phyloP scores from a whole-genome alignment of 2,329 filamentous ascomycete species.

The Pestalotiopsis sp. region DNA sequence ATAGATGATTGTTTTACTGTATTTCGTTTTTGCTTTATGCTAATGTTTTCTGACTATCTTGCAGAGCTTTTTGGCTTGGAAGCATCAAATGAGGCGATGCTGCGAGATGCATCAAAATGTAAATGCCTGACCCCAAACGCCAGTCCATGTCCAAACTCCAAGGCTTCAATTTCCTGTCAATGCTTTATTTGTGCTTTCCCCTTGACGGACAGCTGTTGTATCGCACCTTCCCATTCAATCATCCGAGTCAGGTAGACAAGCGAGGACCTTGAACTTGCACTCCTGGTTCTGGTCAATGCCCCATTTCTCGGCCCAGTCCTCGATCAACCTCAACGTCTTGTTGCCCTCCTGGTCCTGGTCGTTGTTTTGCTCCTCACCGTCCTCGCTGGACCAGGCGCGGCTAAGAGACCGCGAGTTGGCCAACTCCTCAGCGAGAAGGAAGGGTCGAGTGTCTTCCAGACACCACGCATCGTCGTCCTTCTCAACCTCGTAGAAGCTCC shows the following conservation, averaged over 20 bases:
- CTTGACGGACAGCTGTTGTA: background rate
- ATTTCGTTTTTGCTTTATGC: no score
- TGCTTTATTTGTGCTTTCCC: background rate
- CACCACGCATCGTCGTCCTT: background rate
- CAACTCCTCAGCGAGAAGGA: background rate
- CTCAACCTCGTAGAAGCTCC: constrained; percentile 5
- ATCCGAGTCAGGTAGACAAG: background rate
- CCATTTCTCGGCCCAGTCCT: background rate
- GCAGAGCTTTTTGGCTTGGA: no score
- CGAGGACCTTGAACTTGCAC: constrained; percentile 10
- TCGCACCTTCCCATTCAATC: no score
- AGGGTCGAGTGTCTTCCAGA: background rate
- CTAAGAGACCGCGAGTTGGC: background rate
- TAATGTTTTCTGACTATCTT: no score
- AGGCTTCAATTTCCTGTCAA: no score
- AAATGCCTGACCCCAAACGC: no score
- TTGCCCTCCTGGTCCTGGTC: background rate
- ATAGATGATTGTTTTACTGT: no score
- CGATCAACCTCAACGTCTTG: background rate
- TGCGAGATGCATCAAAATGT: no score
- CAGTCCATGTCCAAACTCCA: no score
- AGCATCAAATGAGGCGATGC: no score
- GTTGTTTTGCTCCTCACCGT: background rate
- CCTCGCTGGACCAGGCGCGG: background rate
- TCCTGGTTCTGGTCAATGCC: background rate